These are phyloP conservation scores for Madurella mycetomatis DNA, from an alignment of 2,329 filamentous ascomycete genomes.

Conservation along the genomic window DNA sequence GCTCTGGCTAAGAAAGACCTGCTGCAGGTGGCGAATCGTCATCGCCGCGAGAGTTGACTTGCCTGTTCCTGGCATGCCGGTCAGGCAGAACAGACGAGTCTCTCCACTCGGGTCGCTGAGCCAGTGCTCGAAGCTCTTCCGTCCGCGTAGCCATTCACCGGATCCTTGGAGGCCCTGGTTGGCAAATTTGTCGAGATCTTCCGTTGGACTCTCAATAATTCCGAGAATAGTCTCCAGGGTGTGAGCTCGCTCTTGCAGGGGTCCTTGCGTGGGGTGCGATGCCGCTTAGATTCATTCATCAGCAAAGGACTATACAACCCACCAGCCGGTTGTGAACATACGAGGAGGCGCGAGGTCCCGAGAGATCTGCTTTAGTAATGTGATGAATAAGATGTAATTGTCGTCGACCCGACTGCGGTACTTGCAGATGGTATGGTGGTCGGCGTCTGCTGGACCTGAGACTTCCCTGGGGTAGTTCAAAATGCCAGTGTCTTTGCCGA, in stretches of 20 bases:
- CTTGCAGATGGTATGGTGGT: conserved; percentile 7
- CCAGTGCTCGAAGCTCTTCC: conserved; percentile 1
- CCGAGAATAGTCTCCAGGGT: not conserved
- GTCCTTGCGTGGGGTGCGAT: not conserved
- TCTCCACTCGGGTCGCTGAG: not conserved
- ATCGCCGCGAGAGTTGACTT: conserved; percentile 6
- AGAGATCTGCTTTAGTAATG: conserved; percentile 1
- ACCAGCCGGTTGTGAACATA: not conserved
- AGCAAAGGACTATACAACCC: not conserved
- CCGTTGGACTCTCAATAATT: not conserved
- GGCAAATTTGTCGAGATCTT: conserved; percentile 1
- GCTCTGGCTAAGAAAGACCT: not conserved
- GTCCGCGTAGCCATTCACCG: conserved; percentile 4
- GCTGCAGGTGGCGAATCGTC: conserved; percentile 7
- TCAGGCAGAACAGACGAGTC: not conserved
- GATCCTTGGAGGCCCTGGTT: not conserved
- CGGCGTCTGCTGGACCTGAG: not conserved
- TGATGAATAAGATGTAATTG: conserved; percentile 6
- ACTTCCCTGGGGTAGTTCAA: conserved; percentile 1
- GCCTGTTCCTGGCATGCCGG: conserved; percentile 4
- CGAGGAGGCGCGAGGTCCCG: not conserved
- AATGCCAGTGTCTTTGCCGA: conserved; percentile 5
- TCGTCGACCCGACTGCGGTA: not conserved
- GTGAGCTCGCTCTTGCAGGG: not conserved
- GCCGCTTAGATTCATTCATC: not conserved